Base-by-base conservation (phyloP, 2,329 filamentous ascomycete species). In the Chaetomiaceae sp. region DNA sequence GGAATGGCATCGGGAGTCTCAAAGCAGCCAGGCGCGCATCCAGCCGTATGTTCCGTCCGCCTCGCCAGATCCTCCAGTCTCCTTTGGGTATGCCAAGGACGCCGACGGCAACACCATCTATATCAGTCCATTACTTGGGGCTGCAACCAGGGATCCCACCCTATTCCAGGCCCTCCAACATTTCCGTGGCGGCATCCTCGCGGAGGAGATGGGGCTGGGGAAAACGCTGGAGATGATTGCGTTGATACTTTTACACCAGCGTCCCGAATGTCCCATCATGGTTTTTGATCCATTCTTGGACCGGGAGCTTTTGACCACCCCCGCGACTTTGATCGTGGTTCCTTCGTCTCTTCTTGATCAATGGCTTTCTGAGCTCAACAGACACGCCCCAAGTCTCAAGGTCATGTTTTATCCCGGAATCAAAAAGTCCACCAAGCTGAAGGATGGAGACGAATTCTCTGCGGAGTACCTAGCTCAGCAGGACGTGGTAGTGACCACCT, bases 191-290 rank as follows among this genome's bases (percentile, higher is more conserved):
- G 87, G 87, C 0, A 84, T 90, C 43, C 71, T 92, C 5, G 83
- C 86, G 0, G 88, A 92, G 64, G 88, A 92, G 67, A 92, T 92
- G 88, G 88, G 88, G 0, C 72, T 92, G 1, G 88, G 88, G 1
- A 92, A 92, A 67, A 92, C 88, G 0, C 74, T 91, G 3, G 89
- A 92, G 69, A 75, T 89, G 2, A 81, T 90, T 40, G 78, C 84
- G 4, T 73, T 92, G 10, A 80, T 90, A n/a, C 73, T 81, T 7
- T 71, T 86, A 21, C 82, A 92, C 64, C 73, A 67, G 34, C 77
- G 79, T 27, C 65, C 61, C 14, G 45, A 51, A 21, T 40, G 40
- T 13, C 49, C 58, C 1, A 18, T 38, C 5, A 58, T 56, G n/a
- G 56, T 57, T 34, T 61, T 61, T 48, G 69, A 81, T 56, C 18